A percentile compares a stretch with the other conserved stretches of the same genome.
phyloP scores from a whole-genome alignment of 768 basidiomycete species.

The Fistulinella prunicolor region DNA sequence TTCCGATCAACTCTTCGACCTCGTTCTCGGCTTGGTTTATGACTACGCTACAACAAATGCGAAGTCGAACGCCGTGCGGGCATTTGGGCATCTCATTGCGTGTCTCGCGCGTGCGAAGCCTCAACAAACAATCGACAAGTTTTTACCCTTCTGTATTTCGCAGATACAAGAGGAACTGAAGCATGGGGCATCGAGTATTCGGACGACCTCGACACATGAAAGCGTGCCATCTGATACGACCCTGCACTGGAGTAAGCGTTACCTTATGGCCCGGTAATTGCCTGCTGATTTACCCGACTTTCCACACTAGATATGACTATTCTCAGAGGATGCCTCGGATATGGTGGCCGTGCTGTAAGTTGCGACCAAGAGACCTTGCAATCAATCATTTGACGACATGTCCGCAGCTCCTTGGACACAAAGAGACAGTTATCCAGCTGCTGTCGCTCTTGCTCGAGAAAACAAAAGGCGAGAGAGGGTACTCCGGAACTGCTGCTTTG shows the following conservation, averaged over 20 bases:
- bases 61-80: slow-evolving; percentile 86
- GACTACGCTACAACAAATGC: slow-evolving; percentile 89
- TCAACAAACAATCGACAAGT: slow-evolving; percentile 70
- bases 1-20: slow-evolving; percentile 67
- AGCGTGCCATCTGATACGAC: slow-evolving; percentile 83
- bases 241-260: slow-evolving; percentile 82
- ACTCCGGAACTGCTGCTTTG: slow-evolving; percentile 73
- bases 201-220: slow-evolving; percentile 73
- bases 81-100: slow-evolving; percentile 84
- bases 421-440: slow-evolving; percentile 59
- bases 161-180: slow-evolving; percentile 85
- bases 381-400: slow-evolving; percentile 1
- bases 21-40: slow-evolving; percentile 78
- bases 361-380: background rate
- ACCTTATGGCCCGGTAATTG: background rate
- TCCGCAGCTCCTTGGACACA: slow-evolving; percentile 67
- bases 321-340: slow-evolving; percentile 77
- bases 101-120: slow-evolving; percentile 80
- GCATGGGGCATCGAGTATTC: slow-evolving; percentile 83
- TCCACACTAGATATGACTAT: slow-evolving; percentile 65
- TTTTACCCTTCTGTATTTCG: slow-evolving; percentile 70
- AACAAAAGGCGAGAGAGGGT: slow-evolving; percentile 87
- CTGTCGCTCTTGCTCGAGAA: slow-evolving; percentile 68
- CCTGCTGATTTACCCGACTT: slow-evolving; percentile 1
- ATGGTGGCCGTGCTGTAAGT: slow-evolving; percentile 62